phyloP scores from a whole-genome alignment of 2,329 filamentous ascomycete genomes.

The Teratosphaeria nubilosa region DNA sequence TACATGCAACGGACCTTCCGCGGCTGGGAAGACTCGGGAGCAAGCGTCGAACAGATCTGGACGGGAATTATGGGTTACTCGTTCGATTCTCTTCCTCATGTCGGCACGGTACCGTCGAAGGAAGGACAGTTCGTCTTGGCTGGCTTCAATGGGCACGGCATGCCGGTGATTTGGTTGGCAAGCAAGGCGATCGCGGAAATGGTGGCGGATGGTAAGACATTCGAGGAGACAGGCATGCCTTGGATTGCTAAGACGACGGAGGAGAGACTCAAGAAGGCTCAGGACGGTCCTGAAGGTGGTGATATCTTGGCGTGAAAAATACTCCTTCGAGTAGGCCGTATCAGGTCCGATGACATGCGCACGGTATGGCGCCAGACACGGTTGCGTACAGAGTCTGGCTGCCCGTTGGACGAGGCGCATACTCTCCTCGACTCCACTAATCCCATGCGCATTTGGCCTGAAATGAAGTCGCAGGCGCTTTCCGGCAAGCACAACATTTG shows the following conservation, averaged over 20 bases:
- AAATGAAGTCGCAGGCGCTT: neutral
- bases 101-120: constrained; percentile 34
- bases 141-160: constrained; percentile 44
- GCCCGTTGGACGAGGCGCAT: neutral
- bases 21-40: constrained; percentile 38
- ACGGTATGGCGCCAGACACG: neutral
- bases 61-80: constrained; percentile 25
- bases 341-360: neutral
- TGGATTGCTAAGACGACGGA: neutral
- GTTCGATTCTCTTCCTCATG: constrained; percentile 24
- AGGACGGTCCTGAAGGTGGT: neutral
- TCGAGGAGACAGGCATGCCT: neutral
- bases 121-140: constrained; percentile 35
- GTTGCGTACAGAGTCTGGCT: neutral
- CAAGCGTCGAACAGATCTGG: constrained; percentile 29
- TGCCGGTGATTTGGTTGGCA: constrained; percentile 36
- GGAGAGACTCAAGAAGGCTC: neutral
- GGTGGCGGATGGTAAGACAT: constrained; percentile 26
- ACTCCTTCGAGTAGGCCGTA: too few species aligned
- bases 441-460: too few species aligned
- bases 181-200: constrained; percentile 29
- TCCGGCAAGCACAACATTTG: neutral
- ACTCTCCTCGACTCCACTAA: neutral
- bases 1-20: constrained; percentile 38
- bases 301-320: neutral